Conservation (phyloP, 2,329 filamentous ascomycete species). For the Pseudofabraea citricarpa region DNA sequence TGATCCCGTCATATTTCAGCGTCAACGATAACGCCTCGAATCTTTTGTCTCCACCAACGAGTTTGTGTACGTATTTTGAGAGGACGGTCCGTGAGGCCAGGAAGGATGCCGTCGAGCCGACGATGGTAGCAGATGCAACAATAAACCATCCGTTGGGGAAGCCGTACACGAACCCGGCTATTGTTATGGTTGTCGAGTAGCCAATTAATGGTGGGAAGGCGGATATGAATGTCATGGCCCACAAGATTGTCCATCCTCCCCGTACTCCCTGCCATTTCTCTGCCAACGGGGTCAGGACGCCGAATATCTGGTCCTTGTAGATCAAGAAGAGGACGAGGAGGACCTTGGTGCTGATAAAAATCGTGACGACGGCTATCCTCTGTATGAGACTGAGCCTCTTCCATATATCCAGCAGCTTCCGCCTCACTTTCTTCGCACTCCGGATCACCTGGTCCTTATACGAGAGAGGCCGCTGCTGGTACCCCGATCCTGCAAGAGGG, state of each 20-base stretch:
- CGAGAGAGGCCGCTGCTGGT: conserved; percentile 17
- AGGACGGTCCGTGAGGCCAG: conserved; percentile 75
- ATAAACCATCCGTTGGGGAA: conserved; percentile 69
- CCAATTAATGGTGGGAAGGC: conserved; percentile 70
- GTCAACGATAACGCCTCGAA: conserved; percentile 88
- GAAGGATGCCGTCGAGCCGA: conserved; percentile 76
- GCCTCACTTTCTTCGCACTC: conserved; percentile 49
- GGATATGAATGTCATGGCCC: conserved; percentile 59
- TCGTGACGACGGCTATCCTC: conserved; percentile 48
- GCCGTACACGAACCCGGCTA: conserved; percentile 67
- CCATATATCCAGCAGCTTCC: conserved; percentile 44
- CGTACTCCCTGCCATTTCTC: conserved; percentile 70
- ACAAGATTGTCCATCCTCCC: conserved; percentile 66
- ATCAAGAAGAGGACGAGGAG: conserved; percentile 65
- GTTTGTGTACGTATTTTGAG: conserved; percentile 69
- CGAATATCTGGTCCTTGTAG: conserved; percentile 77
- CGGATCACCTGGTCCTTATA: conserved; percentile 36
- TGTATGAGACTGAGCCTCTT: conserved; percentile 55
- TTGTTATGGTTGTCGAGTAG: conserved; percentile 62
- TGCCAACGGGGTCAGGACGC: conserved; percentile 66
- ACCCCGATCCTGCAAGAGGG: conserved; percentile 12
- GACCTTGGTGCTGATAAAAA: conserved; percentile 42
- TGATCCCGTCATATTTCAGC: conserved; percentile 83
- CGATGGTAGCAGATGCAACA: conserved; percentile 69
- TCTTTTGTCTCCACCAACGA: conserved; percentile 77